A percentile compares a stretch with the other conserved stretches of the same genome.
Conservation (phyloP, 495 filamentous ascomycete species). For the Talaromyces wortmannii region DNA sequence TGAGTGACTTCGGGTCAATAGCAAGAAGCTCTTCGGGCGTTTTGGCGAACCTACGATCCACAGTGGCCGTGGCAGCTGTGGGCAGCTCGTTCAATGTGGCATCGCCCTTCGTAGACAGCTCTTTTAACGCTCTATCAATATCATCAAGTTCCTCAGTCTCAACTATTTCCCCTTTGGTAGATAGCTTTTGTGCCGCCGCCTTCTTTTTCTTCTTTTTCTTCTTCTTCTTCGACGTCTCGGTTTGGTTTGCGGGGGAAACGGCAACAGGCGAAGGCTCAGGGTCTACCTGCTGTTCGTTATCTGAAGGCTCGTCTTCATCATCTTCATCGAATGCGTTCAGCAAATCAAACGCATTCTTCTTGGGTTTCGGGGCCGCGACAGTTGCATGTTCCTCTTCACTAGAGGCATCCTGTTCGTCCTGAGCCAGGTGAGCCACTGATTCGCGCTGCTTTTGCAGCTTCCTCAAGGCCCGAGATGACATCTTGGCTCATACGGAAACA, state of each 20-base stretch:
- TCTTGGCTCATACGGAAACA: conserved; percentile 20
- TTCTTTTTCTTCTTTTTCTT: conserved; percentile 46
- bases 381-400: conserved; percentile 38
- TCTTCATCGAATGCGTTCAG: conserved; percentile 52
- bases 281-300: conserved; percentile 20
- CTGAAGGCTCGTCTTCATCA: conserved; percentile 49
- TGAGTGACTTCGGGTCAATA: conserved; percentile 74
- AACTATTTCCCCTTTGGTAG: conserved; percentile 2
- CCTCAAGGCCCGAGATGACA: conserved; percentile 77
- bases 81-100: conserved; percentile 8
- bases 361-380: conserved; percentile 23
- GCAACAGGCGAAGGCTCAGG: conserved; percentile 8
- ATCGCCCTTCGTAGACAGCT: conserved; percentile 39
- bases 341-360: conserved; percentile 44
- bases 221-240: conserved; percentile 21
- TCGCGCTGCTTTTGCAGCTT: conserved; percentile 63
- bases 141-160: conserved; percentile 56
- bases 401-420: conserved; percentile 41
- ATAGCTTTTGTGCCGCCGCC: conserved; percentile 21
- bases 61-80: conserved; percentile 20
- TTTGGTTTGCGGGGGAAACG: conserved; percentile 8
- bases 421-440: conserved; percentile 54
- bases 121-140: conserved; percentile 71
- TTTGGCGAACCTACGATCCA: conserved; percentile 36
- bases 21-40: conserved; percentile 52